phyloP scores from a whole-genome alignment of 139 green algal species.

The Closterium sp. region DNA sequence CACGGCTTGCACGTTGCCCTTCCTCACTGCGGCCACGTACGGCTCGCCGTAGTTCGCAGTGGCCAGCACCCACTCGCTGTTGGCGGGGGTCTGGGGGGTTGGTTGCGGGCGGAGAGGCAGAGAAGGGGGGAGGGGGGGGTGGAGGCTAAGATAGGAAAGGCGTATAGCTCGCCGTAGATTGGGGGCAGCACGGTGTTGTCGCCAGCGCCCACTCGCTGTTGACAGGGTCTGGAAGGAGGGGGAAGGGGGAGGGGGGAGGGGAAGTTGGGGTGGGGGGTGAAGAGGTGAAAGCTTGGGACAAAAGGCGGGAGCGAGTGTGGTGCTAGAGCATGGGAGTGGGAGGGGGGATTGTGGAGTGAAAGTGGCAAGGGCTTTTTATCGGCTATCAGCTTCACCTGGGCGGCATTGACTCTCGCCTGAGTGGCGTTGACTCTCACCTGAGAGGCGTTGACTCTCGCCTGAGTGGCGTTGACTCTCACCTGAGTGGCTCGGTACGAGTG shows the following conservation, averaged over 20 bases:
- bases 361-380: too few relatives aligned
- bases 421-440: not conserved
- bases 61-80: constrained; percentile 90
- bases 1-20: constrained; percentile 75
- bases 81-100: constrained; percentile 52
- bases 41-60: constrained; percentile 83
- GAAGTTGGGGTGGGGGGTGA: too few relatives aligned
- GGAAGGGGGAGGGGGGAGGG: not conserved
- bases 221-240: not conserved
- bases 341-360: too few relatives aligned
- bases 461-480: not conserved
- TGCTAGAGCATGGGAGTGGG: too few relatives aligned
- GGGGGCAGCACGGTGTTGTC: too few relatives aligned
- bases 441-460: not conserved
- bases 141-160: too few relatives aligned
- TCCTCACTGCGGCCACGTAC: constrained; percentile 82
- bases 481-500: constrained; percentile 81
- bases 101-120: too few relatives aligned
- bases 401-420: too few relatives aligned
- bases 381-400: too few relatives aligned
- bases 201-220: constrained; percentile 93
- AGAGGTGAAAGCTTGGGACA: too few relatives aligned
- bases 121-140: not conserved
- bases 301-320: too few relatives aligned
- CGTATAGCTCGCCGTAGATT: too few relatives aligned